These are phyloP conservation scores for Candida hungchunana DNA, from an alignment of 805 yeast genomes.

Conservation along the genomic window DNA sequence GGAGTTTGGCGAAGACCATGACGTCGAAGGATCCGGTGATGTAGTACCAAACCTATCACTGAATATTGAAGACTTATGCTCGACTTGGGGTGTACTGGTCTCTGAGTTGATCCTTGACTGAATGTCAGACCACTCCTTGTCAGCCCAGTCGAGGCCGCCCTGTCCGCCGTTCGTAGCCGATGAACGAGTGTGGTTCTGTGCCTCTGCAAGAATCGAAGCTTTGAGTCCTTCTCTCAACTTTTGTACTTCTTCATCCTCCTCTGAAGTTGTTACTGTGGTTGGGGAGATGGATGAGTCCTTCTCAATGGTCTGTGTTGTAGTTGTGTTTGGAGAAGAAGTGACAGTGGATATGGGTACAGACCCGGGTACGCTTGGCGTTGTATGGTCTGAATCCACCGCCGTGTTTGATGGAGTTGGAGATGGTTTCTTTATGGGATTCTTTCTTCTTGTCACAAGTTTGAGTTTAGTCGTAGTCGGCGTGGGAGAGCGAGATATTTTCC, in stretches of 20 bases:
- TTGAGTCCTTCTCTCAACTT: neutral
- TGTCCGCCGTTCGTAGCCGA: neutral
- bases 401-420: constrained; percentile 5
- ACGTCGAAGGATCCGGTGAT: constrained; percentile 9
- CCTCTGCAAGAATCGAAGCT: neutral
- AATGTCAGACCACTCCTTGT: constrained; percentile 13
- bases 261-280: neutral
- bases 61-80: neutral
- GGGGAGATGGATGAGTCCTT: neutral
- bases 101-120: constrained; percentile 8
- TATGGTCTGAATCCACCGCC: no score
- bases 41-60: constrained; percentile 3
- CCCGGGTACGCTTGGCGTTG: no score
- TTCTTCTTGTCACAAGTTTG: constrained; percentile 20
- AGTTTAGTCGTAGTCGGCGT: constrained; percentile 19
- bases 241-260: no score
- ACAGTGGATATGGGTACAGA: no score
- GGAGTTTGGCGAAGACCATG: constrained; percentile 25
- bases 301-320: neutral
- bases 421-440: constrained; percentile 5
- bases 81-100: constrained; percentile 5
- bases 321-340: neutral
- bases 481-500: constrained; percentile 7
- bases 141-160: constrained; percentile 2
- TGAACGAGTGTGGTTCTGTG: neutral